Evolutionary conservation across 257 asterid species (phyloP).

Genomic region (Penstemon barbatus): DNA sequence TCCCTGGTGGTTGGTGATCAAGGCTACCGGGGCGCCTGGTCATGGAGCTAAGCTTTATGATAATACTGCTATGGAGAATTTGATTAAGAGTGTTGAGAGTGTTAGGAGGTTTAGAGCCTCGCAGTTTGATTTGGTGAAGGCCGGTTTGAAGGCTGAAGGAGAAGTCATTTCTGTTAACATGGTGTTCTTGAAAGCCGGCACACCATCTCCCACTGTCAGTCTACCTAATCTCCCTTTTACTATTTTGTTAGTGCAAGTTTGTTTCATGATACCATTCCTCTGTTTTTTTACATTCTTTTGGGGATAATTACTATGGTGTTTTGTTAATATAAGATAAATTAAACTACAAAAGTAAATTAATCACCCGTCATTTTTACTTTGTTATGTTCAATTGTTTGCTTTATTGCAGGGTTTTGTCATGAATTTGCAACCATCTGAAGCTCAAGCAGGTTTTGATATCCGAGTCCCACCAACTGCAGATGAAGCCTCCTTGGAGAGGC

Average conservation of each 20-base stretch:
- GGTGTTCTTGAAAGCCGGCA: conserved; percentile 91
- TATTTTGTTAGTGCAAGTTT: neutral
- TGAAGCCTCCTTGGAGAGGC: conserved; percentile 71
- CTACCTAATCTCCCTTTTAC: neutral
- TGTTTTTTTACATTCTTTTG: too few relatives aligned
- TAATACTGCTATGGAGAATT: conserved; percentile 91
- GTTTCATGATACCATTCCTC: neutral
- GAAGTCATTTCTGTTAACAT: conserved; percentile 85
- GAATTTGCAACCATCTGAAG: conserved; percentile 99
- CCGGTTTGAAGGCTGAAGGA: conserved; percentile 77
- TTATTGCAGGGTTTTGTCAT: conserved; percentile 82
- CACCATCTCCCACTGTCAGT: conserved; percentile 86
- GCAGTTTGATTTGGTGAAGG: conserved; percentile 86
- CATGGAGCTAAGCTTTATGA: conserved; percentile 96
- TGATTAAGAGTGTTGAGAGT: conserved; percentile 79
- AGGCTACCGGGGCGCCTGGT: conserved; percentile 88
- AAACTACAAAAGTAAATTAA: neutral
- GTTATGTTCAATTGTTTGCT: neutral
- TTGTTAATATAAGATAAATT: neutral
- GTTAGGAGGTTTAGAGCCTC: conserved; percentile 77
- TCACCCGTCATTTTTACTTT: neutral
- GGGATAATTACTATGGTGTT: too few relatives aligned
- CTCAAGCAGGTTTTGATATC: conserved; percentile 94
- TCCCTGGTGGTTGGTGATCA: conserved; percentile 86
- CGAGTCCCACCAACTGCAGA: conserved; percentile 90